These are phyloP conservation scores for Paraphaeosphaeria minitans DNA, from an alignment of 2,329 filamentous ascomycete genomes.

Conservation along the genomic window DNA sequence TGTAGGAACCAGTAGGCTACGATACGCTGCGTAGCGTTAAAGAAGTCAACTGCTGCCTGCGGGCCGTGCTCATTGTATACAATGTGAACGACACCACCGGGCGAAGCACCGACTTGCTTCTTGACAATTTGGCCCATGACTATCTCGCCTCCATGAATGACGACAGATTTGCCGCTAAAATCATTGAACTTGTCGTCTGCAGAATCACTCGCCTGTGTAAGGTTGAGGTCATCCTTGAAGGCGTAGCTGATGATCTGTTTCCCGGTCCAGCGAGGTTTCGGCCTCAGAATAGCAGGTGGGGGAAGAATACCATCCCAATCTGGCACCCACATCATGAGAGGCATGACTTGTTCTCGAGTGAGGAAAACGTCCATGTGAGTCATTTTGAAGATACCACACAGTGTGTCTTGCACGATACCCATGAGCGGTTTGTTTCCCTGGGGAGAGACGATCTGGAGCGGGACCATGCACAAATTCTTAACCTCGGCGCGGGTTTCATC, in stretches of 20 bases:
- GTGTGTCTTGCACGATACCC: conserved; percentile 98
- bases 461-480: conserved; percentile 94
- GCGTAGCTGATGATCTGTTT: conserved; percentile 97
- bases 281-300: conserved; percentile 90
- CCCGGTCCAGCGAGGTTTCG: conserved; percentile 91
- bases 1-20: conserved; percentile 98
- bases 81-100: conserved; percentile 91
- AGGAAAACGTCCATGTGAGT: conserved; percentile 85
- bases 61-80: conserved; percentile 94
- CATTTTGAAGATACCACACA: conserved; percentile 96
- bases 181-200: conserved; percentile 67
- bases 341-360: conserved; percentile 90
- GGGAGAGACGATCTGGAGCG: conserved; percentile 95
- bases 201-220: conserved; percentile 59
- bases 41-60: conserved; percentile 86
- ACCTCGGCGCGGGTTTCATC: conserved; percentile 97
- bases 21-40: conserved; percentile 93
- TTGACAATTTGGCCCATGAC: conserved; percentile 91
- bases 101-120: conserved; percentile 89
- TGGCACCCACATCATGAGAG: conserved; percentile 95
- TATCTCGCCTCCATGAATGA: conserved; percentile 85
- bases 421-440: conserved; percentile 96
- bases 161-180: conserved; percentile 74
- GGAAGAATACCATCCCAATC: conserved; percentile 97
- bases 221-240: conserved; percentile 84